phyloP scores from a whole-genome alignment of 2,329 filamentous ascomycete species.

The Chaetomiaceae sp. region DNA sequence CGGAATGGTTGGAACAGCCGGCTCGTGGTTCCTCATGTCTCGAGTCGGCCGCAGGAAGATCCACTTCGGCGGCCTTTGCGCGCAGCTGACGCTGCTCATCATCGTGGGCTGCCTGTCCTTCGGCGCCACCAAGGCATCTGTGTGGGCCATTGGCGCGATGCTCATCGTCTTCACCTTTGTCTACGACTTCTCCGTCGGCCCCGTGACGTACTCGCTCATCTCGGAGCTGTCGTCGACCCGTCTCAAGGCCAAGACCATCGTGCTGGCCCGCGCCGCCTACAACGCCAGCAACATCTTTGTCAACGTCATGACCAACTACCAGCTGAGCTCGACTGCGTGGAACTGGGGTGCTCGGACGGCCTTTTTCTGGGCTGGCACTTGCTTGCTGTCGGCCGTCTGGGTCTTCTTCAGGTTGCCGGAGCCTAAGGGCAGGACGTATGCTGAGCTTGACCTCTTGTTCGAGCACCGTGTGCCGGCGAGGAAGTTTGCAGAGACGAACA shows the following conservation, averaged over 20 bases:
- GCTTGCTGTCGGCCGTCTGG: conserved; percentile 40
- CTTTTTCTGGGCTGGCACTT: conserved; percentile 35
- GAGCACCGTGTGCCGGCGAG: conserved; percentile 22
- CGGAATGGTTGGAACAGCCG: conserved; percentile 41
- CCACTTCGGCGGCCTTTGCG: conserved; percentile 40
- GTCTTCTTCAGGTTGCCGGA: conserved; percentile 42
- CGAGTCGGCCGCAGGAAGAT: conserved; percentile 41
- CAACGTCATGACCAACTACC: conserved; percentile 26
- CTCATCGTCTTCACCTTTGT: conserved; percentile 23
- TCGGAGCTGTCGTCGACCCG: conserved; percentile 27
- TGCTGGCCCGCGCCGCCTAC: conserved; percentile 30
- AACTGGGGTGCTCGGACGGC: conserved; percentile 38
- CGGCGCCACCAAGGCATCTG: conserved; percentile 13
- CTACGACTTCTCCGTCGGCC: conserved; percentile 28
- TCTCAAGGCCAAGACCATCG: conserved; percentile 44
- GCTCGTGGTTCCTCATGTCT: conserved; percentile 41
- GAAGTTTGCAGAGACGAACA: conserved; percentile 13
- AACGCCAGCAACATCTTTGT: conserved; percentile 34
- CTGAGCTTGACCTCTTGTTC: conserved; percentile 32
- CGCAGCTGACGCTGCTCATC: conserved; percentile 39
- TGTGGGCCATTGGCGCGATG: conserved; percentile 24
- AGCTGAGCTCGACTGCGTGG: conserved; percentile 29
- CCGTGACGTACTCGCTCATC: conserved; percentile 27
- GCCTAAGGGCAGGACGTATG: conserved; percentile 29
- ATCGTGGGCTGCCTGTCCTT: conserved; percentile 37